A percentile compares a stretch with the other conserved stretches of the same genome.
These are phyloP conservation scores for Sporothrix brasiliensis DNA, from an alignment of 2,329 filamentous ascomycete genomes.

Conservation along the genomic window DNA sequence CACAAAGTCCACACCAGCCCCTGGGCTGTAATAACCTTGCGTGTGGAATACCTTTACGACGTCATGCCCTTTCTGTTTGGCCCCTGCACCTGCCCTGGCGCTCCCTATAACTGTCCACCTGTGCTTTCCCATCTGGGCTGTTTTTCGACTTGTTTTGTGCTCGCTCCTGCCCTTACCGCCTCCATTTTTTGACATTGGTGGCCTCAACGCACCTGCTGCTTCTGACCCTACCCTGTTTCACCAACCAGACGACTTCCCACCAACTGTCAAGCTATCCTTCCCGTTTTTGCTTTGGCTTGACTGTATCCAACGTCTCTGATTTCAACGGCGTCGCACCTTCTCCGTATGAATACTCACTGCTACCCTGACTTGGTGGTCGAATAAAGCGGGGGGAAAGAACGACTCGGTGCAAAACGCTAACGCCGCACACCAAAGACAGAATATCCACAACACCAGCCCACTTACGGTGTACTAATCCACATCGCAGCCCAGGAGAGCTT, in stretches of 20 bases:
- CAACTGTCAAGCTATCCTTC: neutral
- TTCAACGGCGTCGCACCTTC: neutral
- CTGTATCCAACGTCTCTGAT: neutral
- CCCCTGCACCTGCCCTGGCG: neutral
- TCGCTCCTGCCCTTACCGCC: constrained; percentile 11
- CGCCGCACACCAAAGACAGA: constrained; percentile 17
- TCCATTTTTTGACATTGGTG: neutral
- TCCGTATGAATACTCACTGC: neutral
- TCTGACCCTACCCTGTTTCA: constrained; percentile 1
- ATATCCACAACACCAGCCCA: constrained; percentile 15
- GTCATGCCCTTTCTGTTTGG: constrained; percentile 13
- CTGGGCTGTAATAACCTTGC: neutral
- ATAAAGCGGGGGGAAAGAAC: constrained; percentile 26
- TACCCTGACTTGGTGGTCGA: neutral
- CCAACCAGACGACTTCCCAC: constrained; percentile 2
- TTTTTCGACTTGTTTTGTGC: constrained; percentile 8
- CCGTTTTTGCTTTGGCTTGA: neutral
- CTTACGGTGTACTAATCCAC: constrained; percentile 20
- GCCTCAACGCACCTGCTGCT: neutral
- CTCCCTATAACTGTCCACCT: constrained; percentile 12
- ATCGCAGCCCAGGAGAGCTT: constrained; percentile 20
- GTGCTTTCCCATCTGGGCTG: constrained; percentile 8
- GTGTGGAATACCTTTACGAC: neutral
- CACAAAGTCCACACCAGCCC: neutral
- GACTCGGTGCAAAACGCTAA: constrained; percentile 21